Base-by-base conservation (phyloP, 2,329 filamentous ascomycete genomes). In the Alternaria metachromatica region DNA sequence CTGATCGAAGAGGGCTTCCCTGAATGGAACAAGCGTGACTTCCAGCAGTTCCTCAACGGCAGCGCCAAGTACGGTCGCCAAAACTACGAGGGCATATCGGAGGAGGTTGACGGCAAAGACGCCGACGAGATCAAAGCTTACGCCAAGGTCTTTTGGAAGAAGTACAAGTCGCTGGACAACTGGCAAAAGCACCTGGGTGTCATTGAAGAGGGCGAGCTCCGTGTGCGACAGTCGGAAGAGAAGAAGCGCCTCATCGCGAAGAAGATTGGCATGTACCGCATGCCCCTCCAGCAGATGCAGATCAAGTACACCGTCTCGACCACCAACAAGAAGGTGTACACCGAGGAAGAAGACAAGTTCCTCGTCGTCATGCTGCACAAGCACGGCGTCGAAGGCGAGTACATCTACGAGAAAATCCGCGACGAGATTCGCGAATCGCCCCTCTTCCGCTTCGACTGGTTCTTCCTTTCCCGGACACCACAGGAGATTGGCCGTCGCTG, bases 301-400 rank as follows among this genome's bases (percentile, higher is more conserved):
- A 94, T 99, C 84, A 98, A 97, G 83, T 99, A 99, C 82, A 97
- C 94, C 0, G 96, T 99, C 26, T 97, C 94, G 7, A 99, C 96
- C 3, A 99, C 96, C 10, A 99, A 99, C 87, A 99, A 99, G 85
- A 99, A 99, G 84, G 94, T 99, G 1, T 99, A 99, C 79, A 98
- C 94, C 0, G 96, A 99, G 78, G 96, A 99, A 78, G 96, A 99
- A 80, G 96, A 99, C 78, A 89, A 96, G 4, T 99, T 99, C 82
- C 82, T 99, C 56, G 86, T 99, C 33, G 95, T 99, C 54, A 91
- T 97, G 82, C 86, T 99, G 6, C 94, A 99, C 82, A 92, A 91
- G 80, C 92, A 94, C 72, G 96, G 96, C 7, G 90, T 99, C 37
- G 96, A 99, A 77, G 91, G 92, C 2, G 95, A 98, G 73, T 89